Evolutionary conservation across 2,329 filamentous ascomycete species (phyloP).

Genomic region (Didymella exigua): DNA sequence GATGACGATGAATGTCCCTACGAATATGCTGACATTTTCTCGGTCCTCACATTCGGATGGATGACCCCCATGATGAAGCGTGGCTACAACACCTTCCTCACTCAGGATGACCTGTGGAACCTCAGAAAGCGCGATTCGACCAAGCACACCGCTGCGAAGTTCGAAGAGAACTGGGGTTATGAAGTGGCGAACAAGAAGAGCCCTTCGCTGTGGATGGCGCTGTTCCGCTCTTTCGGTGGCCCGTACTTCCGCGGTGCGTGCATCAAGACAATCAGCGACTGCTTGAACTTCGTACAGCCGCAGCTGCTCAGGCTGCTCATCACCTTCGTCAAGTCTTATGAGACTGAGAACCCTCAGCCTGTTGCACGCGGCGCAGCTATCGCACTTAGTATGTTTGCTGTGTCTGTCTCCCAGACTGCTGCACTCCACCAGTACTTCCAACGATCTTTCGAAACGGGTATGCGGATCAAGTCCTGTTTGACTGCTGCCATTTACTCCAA

Average conservation of each 20-base stretch:
- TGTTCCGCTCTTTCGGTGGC: conserved; percentile 82
- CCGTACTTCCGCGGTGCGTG: conserved; percentile 81
- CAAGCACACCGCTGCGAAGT: conserved; percentile 69
- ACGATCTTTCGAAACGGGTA: conserved; percentile 89
- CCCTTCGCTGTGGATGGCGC: conserved; percentile 84
- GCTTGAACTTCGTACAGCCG: conserved; percentile 86
- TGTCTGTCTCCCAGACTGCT: conserved; percentile 83
- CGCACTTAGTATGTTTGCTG: conserved; percentile 87
- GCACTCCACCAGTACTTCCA: conserved; percentile 99
- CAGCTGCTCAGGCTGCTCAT: conserved; percentile 87
- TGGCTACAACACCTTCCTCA: conserved; percentile 89
- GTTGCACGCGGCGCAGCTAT: conserved; percentile 84
- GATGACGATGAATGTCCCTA: conserved; percentile 75
- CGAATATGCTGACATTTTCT: conserved; percentile 94
- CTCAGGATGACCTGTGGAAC: conserved; percentile 95
- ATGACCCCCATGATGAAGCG: conserved; percentile 98
- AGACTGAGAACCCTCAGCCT: conserved; percentile 69
- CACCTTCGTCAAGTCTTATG: conserved; percentile 80
- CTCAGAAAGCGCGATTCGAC: conserved; percentile 81
- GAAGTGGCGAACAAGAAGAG: conserved; percentile 74
- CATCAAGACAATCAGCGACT: conserved; percentile 89
- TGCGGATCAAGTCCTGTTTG: conserved; percentile 92
- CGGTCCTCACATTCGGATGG: conserved; percentile 92
- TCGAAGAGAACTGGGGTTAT: conserved; percentile 76
- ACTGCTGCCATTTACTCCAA: conserved; percentile 93